Base-by-base conservation (phyloP, 2,329 filamentous ascomycete genomes). In the Xylariales sp. region DNA sequence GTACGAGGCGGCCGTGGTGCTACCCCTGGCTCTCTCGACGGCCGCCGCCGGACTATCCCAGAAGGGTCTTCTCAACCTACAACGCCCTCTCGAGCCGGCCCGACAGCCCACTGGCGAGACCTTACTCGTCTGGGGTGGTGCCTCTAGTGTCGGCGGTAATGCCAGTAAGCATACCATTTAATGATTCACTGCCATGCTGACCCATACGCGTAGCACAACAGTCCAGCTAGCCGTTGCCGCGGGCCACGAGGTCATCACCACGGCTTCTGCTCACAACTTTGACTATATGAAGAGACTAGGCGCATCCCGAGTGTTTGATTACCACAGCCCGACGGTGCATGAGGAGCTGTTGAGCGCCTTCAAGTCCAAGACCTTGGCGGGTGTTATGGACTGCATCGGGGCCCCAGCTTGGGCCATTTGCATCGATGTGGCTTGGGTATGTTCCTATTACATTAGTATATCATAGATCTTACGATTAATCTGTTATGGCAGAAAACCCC, bases 91-190 rank as follows among this genome's bases (percentile, higher is more conserved):
- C 3, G 62, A 71, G 14, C 68, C 67, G 7, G 48, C 65, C 9
- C 64, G 48, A 43, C 72, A 77, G 55, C 36, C 34, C n/a, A 55
- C 30, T 2, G 49, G 54, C 16, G 43, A 55, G 18, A 64, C 59
- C 16, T 18, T 76, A n/a, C 65, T 75, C 3, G 66, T 76, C 16
- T 75, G 72, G 72, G 74, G 70, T 48, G 85, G 59, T 41, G 36
- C 55, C 14, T 52, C 65, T 4, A 61, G 61, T 32, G 65, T 64
- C 36, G 65, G 61, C 9, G 52, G 55, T 18, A 68, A 68, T 30
- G 65, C 65, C 5, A 61, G 61, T 63, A 63, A 63, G 61, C 61
- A 43, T 23, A 43, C 32, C 32, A 23, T 16, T 36, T 30, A 16
- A 45, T 30, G 23, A 30, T 32, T 30, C 53, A 7, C 45, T 48